Percentiles rank a stretch among this genome's conserved stretches.
Conservation (phyloP, 2,329 filamentous ascomycete species). For the Tricladium varicosporioides region DNA sequence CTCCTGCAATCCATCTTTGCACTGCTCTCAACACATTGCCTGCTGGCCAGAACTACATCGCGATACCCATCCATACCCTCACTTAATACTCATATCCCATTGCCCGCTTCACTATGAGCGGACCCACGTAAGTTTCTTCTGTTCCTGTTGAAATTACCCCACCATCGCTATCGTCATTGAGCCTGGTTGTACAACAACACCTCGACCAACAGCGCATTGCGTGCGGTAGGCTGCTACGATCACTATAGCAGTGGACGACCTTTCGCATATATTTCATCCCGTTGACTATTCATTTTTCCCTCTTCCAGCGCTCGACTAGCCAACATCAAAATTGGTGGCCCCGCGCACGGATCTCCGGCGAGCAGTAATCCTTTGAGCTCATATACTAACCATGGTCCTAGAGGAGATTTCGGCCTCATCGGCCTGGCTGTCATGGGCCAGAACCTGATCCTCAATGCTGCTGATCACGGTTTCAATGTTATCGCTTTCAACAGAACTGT, state of each 20-base stretch:
- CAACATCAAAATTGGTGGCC: conserved; percentile 68
- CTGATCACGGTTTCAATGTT: conserved; percentile 92
- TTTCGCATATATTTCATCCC: conserved; percentile 14
- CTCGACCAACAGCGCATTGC: neutral
- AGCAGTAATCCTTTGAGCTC: conserved; percentile 4
- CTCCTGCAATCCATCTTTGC: neutral
- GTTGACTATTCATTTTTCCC: conserved; percentile 24
- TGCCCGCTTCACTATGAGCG: conserved; percentile 28
- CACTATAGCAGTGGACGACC: neutral
- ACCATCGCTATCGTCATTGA: conserved; percentile 28
- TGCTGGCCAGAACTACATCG: neutral
- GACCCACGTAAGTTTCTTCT: conserved; percentile 58
- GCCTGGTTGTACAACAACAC: conserved; percentile 9
- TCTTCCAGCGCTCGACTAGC: conserved; percentile 68
- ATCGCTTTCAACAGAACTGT: conserved; percentile 99
- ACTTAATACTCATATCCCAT: neutral
- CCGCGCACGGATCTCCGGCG: conserved; percentile 43
- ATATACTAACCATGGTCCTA: conserved; percentile 30
- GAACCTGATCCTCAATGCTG: conserved; percentile 88
- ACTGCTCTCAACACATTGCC: neutral
- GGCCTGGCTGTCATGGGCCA: conserved; percentile 89
- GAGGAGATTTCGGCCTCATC: conserved; percentile 81
- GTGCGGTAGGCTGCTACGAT: neutral
- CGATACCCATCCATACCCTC: neutral
- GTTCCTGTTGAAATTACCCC: conserved; percentile 31